Evolutionary conservation across 1,139 yeast genomes (phyloP).

Genomic region (Kodamaea fungicola): DNA sequence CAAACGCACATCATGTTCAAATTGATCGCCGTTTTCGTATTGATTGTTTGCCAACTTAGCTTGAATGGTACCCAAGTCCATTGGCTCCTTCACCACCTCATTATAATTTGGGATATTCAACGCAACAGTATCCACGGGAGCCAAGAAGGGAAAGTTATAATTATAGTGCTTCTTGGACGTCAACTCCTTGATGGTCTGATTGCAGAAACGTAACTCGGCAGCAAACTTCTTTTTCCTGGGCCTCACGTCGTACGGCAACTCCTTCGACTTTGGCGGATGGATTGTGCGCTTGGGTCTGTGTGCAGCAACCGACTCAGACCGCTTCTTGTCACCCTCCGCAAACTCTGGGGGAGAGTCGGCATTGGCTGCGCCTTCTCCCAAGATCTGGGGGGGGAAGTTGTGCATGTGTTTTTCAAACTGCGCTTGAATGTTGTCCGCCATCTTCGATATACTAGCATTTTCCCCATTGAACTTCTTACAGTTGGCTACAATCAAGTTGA

Average conservation of each 20-base stretch:
- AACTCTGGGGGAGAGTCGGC: conserved; percentile 45
- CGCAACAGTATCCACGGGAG: conserved; percentile 95
- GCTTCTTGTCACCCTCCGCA: conserved; percentile 39
- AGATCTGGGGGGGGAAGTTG: conserved; percentile 81
- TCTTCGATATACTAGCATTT: conserved; percentile 76
- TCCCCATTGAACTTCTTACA: conserved; percentile 85
- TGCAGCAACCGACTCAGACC: conserved; percentile 41
- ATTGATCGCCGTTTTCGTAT: conserved; percentile 85
- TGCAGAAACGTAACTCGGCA: conserved; percentile 84
- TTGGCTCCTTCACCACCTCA: conserved; percentile 84
- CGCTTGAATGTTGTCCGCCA: conserved; percentile 88
- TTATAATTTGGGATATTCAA: conserved; percentile 86
- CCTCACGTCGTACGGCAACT: conserved; percentile 83
- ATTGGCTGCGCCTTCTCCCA: conserved; percentile 18
- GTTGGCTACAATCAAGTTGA: conserved; percentile 79
- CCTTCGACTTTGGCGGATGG: conserved; percentile 95
- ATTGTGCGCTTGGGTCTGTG: conserved; percentile 89
- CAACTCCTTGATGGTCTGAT: conserved; percentile 77
- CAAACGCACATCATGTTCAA: conserved; percentile 76
- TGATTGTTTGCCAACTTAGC: conserved; percentile 79
- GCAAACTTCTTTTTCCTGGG: conserved; percentile 92
- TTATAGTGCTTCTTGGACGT: conserved; percentile 78
- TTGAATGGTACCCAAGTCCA: conserved; percentile 89
- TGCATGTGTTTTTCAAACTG: conserved; percentile 91
- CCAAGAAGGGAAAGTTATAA: conserved; percentile 84